A percentile compares a stretch with the other conserved stretches of the same genome.
Evolutionary conservation across 2,329 filamentous ascomycete genomes (phyloP).

Genomic region (Penicillium digitatum): DNA sequence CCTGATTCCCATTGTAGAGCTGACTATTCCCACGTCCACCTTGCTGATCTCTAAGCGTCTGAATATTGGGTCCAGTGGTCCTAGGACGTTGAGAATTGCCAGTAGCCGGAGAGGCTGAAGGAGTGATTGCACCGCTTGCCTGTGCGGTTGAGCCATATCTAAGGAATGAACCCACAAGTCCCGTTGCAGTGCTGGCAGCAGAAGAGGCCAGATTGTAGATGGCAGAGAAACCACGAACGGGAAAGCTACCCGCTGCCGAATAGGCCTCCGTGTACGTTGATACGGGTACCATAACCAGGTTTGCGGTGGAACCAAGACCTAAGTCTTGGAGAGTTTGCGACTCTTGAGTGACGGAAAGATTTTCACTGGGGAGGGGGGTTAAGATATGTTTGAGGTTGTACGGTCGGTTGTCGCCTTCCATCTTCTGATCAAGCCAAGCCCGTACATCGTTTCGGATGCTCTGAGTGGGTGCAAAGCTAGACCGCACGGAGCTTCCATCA

Average conservation of each 20-base stretch:
- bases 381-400: slow-evolving; percentile 84
- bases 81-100: slow-evolving; percentile 15
- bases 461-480: slow-evolving; percentile 61
- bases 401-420: slow-evolving; percentile 56
- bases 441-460: slow-evolving; percentile 66
- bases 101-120: slow-evolving; percentile 5
- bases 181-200: slow-evolving; percentile 41
- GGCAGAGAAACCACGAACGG: slow-evolving; percentile 41
- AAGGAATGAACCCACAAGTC: slow-evolving; percentile 44
- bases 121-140: slow-evolving; percentile 11
- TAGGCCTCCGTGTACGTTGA: slow-evolving; percentile 60
- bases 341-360: slow-evolving; percentile 73
- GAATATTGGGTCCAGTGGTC: slow-evolving; percentile 39
- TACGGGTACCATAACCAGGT: slow-evolving; percentile 74
- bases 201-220: slow-evolving; percentile 44
- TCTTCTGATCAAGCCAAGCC: slow-evolving; percentile 67
- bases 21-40: slow-evolving; percentile 60
- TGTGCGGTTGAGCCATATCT: slow-evolving; percentile 35
- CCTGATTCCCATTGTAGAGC: slow-evolving; percentile 89
- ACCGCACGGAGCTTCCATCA: slow-evolving; percentile 75
- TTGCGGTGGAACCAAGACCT: slow-evolving; percentile 73
- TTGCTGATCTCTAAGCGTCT: slow-evolving; percentile 54
- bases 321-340: slow-evolving; percentile 63
- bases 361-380: slow-evolving; percentile 69
- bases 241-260: slow-evolving; percentile 36